Conservation (phyloP, 2,329 filamentous ascomycete genomes). For the Thielaviopsis punctulata region DNA sequence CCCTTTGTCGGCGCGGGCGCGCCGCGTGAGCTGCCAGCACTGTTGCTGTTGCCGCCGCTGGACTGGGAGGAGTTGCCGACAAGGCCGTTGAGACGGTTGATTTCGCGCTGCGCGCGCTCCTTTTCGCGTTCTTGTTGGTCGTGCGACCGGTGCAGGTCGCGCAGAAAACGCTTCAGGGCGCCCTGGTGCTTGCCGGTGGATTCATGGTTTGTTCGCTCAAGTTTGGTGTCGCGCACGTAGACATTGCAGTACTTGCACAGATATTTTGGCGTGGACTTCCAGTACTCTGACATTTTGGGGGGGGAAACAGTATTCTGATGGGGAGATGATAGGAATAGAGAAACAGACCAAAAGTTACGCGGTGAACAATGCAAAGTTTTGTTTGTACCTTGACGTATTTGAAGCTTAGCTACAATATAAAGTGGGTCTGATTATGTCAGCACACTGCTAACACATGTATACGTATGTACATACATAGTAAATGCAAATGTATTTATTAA, state of each 20-base stretch:
- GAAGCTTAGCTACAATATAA: neutral
- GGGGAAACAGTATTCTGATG: too few relatives aligned
- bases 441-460: neutral
- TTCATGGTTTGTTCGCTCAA: conserved; percentile 82
- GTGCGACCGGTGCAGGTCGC: conserved; percentile 71
- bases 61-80: conserved; percentile 31
- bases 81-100: conserved; percentile 69
- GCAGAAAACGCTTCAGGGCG: conserved; percentile 73
- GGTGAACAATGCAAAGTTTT: neutral
- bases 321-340: neutral
- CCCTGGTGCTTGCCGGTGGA: conserved; percentile 70
- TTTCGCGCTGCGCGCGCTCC: conserved; percentile 65
- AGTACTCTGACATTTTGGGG: conserved; percentile 86
- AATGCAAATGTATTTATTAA: neutral
- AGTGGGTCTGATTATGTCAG: neutral
- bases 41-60: neutral
- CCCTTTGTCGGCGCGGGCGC: conserved; percentile 17
- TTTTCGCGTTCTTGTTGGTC: conserved; percentile 68
- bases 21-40: neutral
- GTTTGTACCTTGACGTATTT: neutral
- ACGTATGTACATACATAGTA: too few relatives aligned
- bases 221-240: conserved; percentile 80
- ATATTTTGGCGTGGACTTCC: conserved; percentile 94
- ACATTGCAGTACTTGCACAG: conserved; percentile 95
- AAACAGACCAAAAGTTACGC: neutral